Base-by-base conservation (phyloP, 179 eudicot genomes). In the Corrigiola litoralis region DNA sequence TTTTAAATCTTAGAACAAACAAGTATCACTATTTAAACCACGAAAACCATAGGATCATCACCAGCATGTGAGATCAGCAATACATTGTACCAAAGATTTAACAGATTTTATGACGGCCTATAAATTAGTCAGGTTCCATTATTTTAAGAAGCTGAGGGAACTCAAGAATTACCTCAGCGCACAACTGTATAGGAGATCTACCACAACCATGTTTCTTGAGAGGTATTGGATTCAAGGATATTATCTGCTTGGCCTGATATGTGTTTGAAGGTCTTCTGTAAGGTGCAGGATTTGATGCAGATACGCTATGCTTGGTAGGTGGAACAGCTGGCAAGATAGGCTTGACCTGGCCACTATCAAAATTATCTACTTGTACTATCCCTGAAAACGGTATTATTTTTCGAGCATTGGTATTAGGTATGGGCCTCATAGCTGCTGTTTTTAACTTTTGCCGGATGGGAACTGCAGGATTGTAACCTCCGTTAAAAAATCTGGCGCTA, bases 121-220 rank as follows among this genome's bases (percentile, higher is more conserved):
- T n/a, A n/a, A n/a, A n/a, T n/a, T n/a, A n/a, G n/a, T n/a, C 14
- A 18, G 5, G 10, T 21, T 5, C 20, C 2, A 31, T 24, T 34
- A 24, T 38, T 23, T 4, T 17, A n/a, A n/a, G 17, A 40, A 13
- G 41, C 13, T 4, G 21, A 13, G 55, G 29, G 38, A 63, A 33
- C 20, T 38, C 9, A 28, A 21, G 5, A 63, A 49, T 59, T 63
- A 89, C 98, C 96, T 89, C 98, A 49, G 90, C 70, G 77, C 98
- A 92, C 58, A 82, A 78, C 67, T 89, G 95, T 49, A 92, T 81
- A 61, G 98, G 92, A 71, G 85, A 77, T 79, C 98, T 75, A 6
- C 81, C 90, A 60, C 98, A 92, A 53, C 90, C 98, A 78, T 92
- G 98, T 69, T 92, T 92, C 87, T 89, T 92, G 69, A 92, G 68